These are phyloP conservation scores for Tylopilus sp. DNA, from an alignment of 1,284 basidiomycete genomes.

Conservation along the genomic window DNA sequence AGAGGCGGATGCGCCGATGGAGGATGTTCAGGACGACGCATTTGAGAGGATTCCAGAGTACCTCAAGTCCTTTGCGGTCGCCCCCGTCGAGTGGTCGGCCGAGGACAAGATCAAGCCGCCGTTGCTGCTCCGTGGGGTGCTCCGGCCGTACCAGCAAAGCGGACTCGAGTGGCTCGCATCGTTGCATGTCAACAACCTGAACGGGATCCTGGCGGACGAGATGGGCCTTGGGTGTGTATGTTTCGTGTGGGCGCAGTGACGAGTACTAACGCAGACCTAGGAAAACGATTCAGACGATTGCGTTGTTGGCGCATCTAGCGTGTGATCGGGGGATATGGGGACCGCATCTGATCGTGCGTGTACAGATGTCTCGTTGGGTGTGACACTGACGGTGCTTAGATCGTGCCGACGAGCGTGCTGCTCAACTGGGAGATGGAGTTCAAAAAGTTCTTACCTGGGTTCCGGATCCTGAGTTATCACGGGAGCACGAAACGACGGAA, in stretches of 20 bases:
- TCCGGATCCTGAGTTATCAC: conserved; percentile 93
- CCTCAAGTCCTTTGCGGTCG: conserved; percentile 73
- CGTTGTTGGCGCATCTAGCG: conserved; percentile 92
- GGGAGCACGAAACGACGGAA: conserved; percentile 93
- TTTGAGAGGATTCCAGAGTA: conserved; percentile 62
- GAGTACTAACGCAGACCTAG: conserved; percentile 52
- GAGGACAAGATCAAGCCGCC: conserved; percentile 76
- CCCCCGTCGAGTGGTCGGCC: conserved; percentile 73
- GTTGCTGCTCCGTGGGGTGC: conserved; percentile 85
- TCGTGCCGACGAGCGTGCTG: conserved; percentile 95
- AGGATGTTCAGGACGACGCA: conserved; percentile 24
- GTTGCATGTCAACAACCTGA: conserved; percentile 87
- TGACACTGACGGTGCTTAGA: conserved; percentile 48
- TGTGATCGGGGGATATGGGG: conserved; percentile 98
- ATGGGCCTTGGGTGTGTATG: conserved; percentile 88
- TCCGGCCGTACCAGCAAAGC: conserved; percentile 95
- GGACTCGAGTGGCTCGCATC: conserved; percentile 97
- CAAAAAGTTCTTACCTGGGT: conserved; percentile 97
- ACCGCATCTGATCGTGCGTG: conserved; percentile 87
- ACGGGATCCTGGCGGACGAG: conserved; percentile 94
- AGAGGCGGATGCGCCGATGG: conserved; percentile 19
- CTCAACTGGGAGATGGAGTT: conserved; percentile 99
- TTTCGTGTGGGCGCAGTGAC: not conserved
- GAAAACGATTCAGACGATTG: conserved; percentile 98
- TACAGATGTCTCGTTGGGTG: not conserved